Evolutionary conservation across 2,329 filamentous ascomycete genomes (phyloP).

Genomic region (Trichoderma aggressivum): DNA sequence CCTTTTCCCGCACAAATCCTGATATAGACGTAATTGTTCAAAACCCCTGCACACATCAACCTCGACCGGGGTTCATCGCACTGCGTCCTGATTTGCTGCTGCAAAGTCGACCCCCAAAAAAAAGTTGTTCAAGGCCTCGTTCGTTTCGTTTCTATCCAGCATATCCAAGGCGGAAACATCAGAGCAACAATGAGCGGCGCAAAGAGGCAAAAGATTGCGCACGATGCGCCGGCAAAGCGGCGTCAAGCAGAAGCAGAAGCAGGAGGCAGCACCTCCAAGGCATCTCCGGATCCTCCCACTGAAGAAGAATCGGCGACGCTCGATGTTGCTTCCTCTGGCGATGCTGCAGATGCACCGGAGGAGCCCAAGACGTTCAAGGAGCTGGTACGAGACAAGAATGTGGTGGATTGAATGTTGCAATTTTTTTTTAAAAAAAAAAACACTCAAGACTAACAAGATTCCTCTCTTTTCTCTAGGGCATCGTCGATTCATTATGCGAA

Average conservation of each 20-base stretch:
- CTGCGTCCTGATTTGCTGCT: slow-evolving; percentile 9
- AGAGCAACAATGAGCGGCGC: slow-evolving; percentile 33
- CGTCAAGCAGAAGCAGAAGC: background rate
- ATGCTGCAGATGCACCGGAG: slow-evolving; percentile 30
- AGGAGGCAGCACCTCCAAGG: slow-evolving; percentile 14
- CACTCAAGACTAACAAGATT: slow-evolving; percentile 18
- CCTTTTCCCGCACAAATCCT: background rate
- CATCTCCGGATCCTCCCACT: slow-evolving; percentile 23
- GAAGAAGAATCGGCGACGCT: slow-evolving; percentile 37
- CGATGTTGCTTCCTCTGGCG: slow-evolving; percentile 33
- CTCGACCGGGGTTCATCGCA: background rate
- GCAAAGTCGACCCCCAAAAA: slow-evolving; percentile 1
- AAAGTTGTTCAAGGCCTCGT: slow-evolving; percentile 3
- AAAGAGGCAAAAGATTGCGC: slow-evolving; percentile 43
- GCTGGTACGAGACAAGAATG: slow-evolving; percentile 41
- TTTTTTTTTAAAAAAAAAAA: too few relatives aligned
- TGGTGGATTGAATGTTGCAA: background rate
- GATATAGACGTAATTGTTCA: background rate
- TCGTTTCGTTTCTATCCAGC: slow-evolving; percentile 1
- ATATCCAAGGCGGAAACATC: slow-evolving; percentile 21
- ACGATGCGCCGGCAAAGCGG: slow-evolving; percentile 26
- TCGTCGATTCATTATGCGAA: slow-evolving; percentile 84
- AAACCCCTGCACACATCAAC: background rate
- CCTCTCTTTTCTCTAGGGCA: slow-evolving; percentile 50
- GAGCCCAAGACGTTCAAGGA: slow-evolving; percentile 63